Conservation (phyloP, 345 rosid genomes). For the Eucalyptus marginata region DNA sequence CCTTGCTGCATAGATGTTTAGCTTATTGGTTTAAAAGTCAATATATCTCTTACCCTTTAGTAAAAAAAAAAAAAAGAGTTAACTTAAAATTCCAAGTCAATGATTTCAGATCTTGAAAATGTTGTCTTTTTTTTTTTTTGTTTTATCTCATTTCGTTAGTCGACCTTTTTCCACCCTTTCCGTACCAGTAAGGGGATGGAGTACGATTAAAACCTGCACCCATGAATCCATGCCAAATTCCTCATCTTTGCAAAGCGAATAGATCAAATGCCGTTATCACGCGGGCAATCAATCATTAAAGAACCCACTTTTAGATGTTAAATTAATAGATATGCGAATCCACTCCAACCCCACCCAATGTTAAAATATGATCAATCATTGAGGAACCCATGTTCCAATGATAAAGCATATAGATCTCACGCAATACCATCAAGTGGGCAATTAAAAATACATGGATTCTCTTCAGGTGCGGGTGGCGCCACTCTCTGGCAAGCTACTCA, state of each 20-base stretch:
- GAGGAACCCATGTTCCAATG: neutral
- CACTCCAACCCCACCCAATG: neutral
- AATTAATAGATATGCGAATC: neutral
- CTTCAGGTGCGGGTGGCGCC: too few relatives aligned
- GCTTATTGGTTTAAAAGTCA: too few relatives aligned
- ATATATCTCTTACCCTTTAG: too few relatives aligned
- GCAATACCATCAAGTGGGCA: neutral
- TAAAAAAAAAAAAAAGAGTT: neutral
- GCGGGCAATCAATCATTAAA: neutral
- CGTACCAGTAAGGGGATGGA: neutral
- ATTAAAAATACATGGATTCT: too few relatives aligned
- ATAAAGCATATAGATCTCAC: neutral
- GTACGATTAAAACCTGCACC: neutral
- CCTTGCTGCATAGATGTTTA: too few relatives aligned
- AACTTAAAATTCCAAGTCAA: too few relatives aligned
- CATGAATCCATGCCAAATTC: neutral
- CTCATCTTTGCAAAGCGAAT: neutral
- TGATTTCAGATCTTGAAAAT: neutral
- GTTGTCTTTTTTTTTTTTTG: neutral
- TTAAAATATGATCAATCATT: neutral
- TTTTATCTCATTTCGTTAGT: neutral
- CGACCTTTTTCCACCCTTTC: neutral
- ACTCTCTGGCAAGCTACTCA: neutral
- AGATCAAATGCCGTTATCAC: neutral
- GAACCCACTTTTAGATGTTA: neutral